Conservation (phyloP, 768 basidiomycete species). For the Gymnopilus dilepis region DNA sequence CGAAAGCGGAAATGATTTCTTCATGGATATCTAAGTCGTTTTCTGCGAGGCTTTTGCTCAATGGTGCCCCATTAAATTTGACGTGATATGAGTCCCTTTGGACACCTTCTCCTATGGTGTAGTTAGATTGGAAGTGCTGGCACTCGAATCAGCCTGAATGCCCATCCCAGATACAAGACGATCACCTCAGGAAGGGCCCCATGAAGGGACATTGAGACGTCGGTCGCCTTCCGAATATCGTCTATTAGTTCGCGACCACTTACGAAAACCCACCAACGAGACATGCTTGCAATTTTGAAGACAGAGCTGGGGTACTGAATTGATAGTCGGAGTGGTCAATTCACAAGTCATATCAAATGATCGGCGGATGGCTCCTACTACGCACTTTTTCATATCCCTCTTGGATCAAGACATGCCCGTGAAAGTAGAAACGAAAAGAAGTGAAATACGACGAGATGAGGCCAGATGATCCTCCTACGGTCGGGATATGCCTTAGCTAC, state of each 20-base stretch:
- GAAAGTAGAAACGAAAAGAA: neutral
- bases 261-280: slow-evolving; percentile 35
- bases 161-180: too few species aligned
- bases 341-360: neutral
- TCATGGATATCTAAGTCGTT: neutral
- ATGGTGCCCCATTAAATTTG: neutral
- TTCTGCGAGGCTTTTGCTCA: neutral
- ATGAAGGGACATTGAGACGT: slow-evolving; percentile 35
- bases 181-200: slow-evolving; percentile 34
- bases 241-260: slow-evolving; percentile 49
- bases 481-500: neutral
- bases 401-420: neutral
- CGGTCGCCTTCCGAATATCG: slow-evolving; percentile 46
- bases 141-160: too few species aligned
- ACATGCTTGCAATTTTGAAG: slow-evolving; percentile 27
- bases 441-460: neutral
- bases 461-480: neutral
- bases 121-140: neutral
- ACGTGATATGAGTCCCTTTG: neutral
- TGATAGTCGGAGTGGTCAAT: too few species aligned
- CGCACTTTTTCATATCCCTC: neutral
- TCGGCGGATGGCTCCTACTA: too few species aligned
- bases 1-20: neutral
- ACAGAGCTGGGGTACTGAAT: slow-evolving; percentile 20
- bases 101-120: neutral